Evolutionary conservation across 2,329 filamentous ascomycete species (phyloP).

Genomic region (Macroventuria anomochaeta): DNA sequence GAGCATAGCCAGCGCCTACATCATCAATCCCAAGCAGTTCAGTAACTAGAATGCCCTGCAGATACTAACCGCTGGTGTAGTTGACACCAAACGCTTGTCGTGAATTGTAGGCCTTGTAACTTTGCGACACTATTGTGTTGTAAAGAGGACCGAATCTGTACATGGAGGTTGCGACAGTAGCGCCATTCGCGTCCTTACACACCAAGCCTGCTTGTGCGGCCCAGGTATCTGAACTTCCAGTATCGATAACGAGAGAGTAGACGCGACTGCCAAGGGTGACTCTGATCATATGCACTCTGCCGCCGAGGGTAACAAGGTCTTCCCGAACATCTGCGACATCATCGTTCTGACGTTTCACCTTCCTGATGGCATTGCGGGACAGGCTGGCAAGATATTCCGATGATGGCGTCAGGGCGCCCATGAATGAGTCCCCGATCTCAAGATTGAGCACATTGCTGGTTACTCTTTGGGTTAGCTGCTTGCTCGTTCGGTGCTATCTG

Average conservation of each 20-base stretch:
- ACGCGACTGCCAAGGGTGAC: constrained; percentile 24
- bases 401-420: neutral
- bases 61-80: constrained; percentile 36
- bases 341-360: constrained; percentile 14
- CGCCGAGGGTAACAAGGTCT: constrained; percentile 31
- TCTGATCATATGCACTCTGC: constrained; percentile 41
- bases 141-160: constrained; percentile 33
- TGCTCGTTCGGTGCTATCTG: too few relatives aligned
- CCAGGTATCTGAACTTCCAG: constrained; percentile 40
- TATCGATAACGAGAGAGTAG: constrained; percentile 38
- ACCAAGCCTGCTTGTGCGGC: constrained; percentile 24
- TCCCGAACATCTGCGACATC: constrained; percentile 21
- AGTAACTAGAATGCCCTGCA: constrained; percentile 28
- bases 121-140: constrained; percentile 5
- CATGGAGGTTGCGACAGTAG: neutral
- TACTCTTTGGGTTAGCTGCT: constrained; percentile 1
- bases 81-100: constrained; percentile 25
- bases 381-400: constrained; percentile 12
- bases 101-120: constrained; percentile 2
- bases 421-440: constrained; percentile 1
- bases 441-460: constrained; percentile 10
- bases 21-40: constrained; percentile 32
- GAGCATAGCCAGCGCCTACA: constrained; percentile 13
- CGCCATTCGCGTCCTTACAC: constrained; percentile 17
- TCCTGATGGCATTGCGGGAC: constrained; percentile 6